Evolutionary conservation across 2,329 filamentous ascomycete genomes (phyloP), one percentile per base, ranked within the genome.

Genomic region (Ascochyta clinopodiicola): DNA sequence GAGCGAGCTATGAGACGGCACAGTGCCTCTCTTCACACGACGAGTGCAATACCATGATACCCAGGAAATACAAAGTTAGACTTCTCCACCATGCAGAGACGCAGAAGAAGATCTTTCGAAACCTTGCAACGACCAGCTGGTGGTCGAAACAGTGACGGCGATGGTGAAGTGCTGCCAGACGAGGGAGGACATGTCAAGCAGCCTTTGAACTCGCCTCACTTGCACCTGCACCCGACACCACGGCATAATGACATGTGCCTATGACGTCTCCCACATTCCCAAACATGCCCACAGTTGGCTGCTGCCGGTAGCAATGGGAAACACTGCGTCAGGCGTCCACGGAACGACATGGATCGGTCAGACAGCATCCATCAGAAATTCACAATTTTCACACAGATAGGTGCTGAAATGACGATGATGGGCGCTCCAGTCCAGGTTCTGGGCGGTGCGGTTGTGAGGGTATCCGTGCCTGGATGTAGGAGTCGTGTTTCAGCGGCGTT

Each of bases 401-500:
- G 15, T 13, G 21, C 8, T 27, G 25, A 13, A n/a, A 49, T 49
- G 46, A 49, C 37, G 45, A 8, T 27, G n/a, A 2, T 10, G 6
- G 22, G 32, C 34, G 12, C 46, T 56, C 39, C 46, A 51, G 39
- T n/a, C 42, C 29, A 22, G 45, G 51, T 40, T 38, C 56, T 59
- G 46, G 59, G 54, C 31, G 49, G 46, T 60, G 57, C 58, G 64
- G 63, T 63, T 57, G 43, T 38, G 47, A 36, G 55, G 51, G 36
- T 36, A 57, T 25, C 63, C 60, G 61, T 57, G 54, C 53, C 36
- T 17, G 40, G 50, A 43, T 62, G 68, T 66, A 57, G 37, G 59
- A 63, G 56, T 22, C 17, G 43, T 29, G 71, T 74, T 74, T 74
- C 70, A 73, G 43, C 39, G 44, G n/a, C 57, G 71, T 74, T 67